Evolutionary conservation across 208 protist genomes (phyloP).

Genomic region (Wallacemonas sp.): DNA sequence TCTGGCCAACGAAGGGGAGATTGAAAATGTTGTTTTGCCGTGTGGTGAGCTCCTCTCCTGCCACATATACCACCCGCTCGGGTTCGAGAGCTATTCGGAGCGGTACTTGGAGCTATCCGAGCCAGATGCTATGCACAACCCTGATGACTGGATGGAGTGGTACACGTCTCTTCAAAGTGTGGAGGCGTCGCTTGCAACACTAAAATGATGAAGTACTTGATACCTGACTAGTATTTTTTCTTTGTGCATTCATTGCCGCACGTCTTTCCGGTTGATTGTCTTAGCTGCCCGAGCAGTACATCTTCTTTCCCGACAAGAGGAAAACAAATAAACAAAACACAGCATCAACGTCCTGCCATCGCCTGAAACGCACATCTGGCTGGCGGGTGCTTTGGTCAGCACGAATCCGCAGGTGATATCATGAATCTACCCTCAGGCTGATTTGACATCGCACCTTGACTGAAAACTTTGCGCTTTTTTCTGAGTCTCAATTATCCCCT

Average conservation of each 20-base stretch:
- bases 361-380: neutral
- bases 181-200: neutral
- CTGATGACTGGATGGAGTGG: conserved; percentile 82
- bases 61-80: conserved; percentile 51
- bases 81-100: conserved; percentile 83
- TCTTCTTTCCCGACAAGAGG: no score
- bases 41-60: conserved; percentile 47
- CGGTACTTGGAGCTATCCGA: conserved; percentile 72
- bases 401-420: no score
- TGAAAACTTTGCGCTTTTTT: neutral
- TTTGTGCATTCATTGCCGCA: no score
- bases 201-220: neutral
- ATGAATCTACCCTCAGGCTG: no score
- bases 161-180: conserved; percentile 30
- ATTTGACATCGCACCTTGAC: no score
- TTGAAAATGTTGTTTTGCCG: conserved; percentile 41
- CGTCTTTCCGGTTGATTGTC: no score
- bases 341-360: no score
- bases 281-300: no score
- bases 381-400: no score
- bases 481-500: neutral
- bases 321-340: no score
- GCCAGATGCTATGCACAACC: conserved; percentile 51
- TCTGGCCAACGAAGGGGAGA: conserved; percentile 11
- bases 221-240: neutral